phyloP scores from a whole-genome alignment of 1,284 basidiomycete genomes.

The Microbotryum intermedium region DNA sequence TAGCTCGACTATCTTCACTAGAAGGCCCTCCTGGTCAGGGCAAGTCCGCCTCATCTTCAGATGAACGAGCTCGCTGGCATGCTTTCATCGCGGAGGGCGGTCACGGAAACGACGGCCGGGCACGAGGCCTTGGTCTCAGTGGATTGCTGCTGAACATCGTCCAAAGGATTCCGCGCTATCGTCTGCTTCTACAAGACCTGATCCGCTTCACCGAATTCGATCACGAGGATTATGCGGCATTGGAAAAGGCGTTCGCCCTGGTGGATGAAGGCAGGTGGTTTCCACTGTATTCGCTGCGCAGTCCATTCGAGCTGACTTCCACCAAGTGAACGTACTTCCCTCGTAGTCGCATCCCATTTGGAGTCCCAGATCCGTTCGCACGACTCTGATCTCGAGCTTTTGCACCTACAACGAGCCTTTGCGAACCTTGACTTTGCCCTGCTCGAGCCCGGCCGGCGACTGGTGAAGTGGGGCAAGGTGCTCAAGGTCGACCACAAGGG shows the following conservation, averaged over 20 bases:
- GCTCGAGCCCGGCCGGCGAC: constrained; percentile 63
- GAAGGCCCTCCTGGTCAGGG: constrained; percentile 39
- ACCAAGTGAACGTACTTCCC: background rate
- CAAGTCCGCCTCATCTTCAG: background rate
- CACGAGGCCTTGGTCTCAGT: constrained; percentile 63
- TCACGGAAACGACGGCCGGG: constrained; percentile 51
- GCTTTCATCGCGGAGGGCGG: constrained; percentile 47
- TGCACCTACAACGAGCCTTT: constrained; percentile 66
- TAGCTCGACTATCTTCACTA: constrained; percentile 47
- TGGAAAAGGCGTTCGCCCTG: constrained; percentile 53
- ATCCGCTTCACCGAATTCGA: constrained; percentile 55
- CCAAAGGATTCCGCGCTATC: constrained; percentile 75
- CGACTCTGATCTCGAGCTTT: constrained; percentile 59
- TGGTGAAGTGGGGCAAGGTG: constrained; percentile 56
- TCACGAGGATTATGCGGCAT: constrained; percentile 54
- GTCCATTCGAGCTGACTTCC: no score
- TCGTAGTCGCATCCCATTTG: constrained; percentile 61
- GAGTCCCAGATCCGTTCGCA: constrained; percentile 69
- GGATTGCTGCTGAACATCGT: constrained; percentile 81
- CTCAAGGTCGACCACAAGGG: constrained; percentile 30
- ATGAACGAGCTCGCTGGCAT: constrained; percentile 15
- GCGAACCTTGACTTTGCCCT: constrained; percentile 64
- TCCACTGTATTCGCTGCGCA: no score
- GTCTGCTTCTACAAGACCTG: constrained; percentile 67
- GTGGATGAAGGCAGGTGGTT: constrained; percentile 59